Evolutionary conservation across 805 yeast species (phyloP), one percentile per base, ranked within the genome.

Genomic region (Scheffersomyces coipomensis): DNA sequence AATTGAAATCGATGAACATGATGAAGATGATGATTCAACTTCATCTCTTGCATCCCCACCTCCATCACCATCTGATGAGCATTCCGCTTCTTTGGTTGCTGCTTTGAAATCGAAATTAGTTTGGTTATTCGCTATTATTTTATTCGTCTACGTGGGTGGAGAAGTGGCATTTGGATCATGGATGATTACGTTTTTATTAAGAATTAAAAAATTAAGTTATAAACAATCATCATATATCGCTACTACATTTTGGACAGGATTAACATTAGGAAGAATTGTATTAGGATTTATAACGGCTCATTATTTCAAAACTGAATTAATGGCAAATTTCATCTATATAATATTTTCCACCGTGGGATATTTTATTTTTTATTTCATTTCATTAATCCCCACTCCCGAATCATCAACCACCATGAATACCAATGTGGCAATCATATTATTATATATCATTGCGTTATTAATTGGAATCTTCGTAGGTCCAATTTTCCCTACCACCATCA

Each of bases 401-500:
- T n/a, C n/a, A n/a, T n/a, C n/a, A n/a, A n/a, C n/a, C n/a, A n/a
- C n/a, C n/a, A n/a, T n/a, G n/a, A n/a, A n/a, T n/a, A 7, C 64
- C 1, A 59, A 68, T 1, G 49, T 69, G 5, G 7, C 30, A 13
- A 22, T 64, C 0, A 51, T 64, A 21, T 8, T 70, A 1, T 62
- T 72, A 29, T 64, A 63, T 24, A 39, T 63, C 0, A 49, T 63
- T 2, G 70, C 72, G 3, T 65, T 68, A 29, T 4, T 66, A 9
- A 57, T 72, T n/a, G 83, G 81, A 1, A 60, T 67, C 34, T 62
- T 68, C 35, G 75, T 75, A 8, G 83, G 82, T 6, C 82, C 82
- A 8, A 59, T 75, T 8, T 76, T 68, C 58, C 89, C 95, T 1
- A 81, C 90, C 5, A 77, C 85, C 0, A 79, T 85, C 36, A 76